phyloP scores from a whole-genome alignment of 352 stramenopile species.

The Pythium aphanidermatum region DNA sequence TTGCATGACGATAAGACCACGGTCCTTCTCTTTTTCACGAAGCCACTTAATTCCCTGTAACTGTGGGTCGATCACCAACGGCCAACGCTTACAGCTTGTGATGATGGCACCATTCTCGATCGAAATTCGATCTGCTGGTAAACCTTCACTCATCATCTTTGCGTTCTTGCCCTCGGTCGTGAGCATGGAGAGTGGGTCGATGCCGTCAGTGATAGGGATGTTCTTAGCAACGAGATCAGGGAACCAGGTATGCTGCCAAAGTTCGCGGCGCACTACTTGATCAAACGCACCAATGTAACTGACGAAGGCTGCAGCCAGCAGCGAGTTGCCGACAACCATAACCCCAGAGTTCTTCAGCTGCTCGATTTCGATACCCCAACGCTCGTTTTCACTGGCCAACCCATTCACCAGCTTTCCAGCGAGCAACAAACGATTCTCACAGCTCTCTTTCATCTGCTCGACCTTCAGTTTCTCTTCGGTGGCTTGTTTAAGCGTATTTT shows the following conservation, averaged over 20 bases:
- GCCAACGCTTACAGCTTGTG: constrained; percentile 96
- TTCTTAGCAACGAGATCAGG: constrained; percentile 86
- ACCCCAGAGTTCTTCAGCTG: constrained; percentile 92
- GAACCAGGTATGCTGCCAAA: constrained; percentile 82
- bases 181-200: constrained; percentile 94
- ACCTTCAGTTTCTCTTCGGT: constrained; percentile 96
- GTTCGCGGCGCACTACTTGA: constrained; percentile 82
- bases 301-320: constrained; percentile 96
- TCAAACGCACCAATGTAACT: constrained; percentile 98
- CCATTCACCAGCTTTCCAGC: constrained; percentile 95
- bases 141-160: constrained; percentile 96
- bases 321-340: constrained; percentile 95
- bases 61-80: constrained; percentile 97
- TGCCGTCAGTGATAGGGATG: constrained; percentile 93
- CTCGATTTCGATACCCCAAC: constrained; percentile 96
- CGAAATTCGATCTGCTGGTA: constrained; percentile 96
- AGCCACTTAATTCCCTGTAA: constrained; percentile 99
- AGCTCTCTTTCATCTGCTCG: constrained; percentile 93
- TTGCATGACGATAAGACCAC: constrained; percentile 90
- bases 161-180: constrained; percentile 96
- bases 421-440: constrained; percentile 89
- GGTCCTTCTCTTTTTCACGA: constrained; percentile 91
- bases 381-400: constrained; percentile 94
- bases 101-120: constrained; percentile 98
- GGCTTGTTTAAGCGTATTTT: constrained; percentile 92